Evolutionary conservation across 2,329 filamentous ascomycete species (phyloP).

Genomic region (Saccharata proteae): DNA sequence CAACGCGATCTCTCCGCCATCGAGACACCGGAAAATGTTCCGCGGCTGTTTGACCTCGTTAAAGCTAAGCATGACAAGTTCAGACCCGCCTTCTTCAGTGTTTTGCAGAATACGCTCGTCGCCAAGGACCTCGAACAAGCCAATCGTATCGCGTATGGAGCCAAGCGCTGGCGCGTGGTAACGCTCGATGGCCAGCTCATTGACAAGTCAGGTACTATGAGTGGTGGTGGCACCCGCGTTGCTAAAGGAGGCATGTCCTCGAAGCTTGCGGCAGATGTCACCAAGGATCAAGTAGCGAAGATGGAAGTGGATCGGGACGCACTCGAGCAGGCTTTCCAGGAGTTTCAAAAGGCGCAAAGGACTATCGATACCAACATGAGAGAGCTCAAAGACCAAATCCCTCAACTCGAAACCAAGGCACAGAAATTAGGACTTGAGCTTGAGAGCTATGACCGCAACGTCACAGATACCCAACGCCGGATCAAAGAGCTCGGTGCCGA

Average conservation of each 20-base stretch:
- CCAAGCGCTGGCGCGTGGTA: constrained; percentile 88
- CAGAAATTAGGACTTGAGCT: constrained; percentile 85
- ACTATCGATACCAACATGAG: constrained; percentile 64
- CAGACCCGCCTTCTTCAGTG: constrained; percentile 84
- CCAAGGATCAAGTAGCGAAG: constrained; percentile 77
- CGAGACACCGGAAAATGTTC: constrained; percentile 81
- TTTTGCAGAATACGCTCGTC: constrained; percentile 88
- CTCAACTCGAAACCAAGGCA: constrained; percentile 74
- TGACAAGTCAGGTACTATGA: constrained; percentile 98
- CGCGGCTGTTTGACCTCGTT: constrained; percentile 84
- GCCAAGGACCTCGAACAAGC: constrained; percentile 89
- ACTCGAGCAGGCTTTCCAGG: constrained; percentile 69
- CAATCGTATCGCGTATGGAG: constrained; percentile 91
- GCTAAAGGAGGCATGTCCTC: constrained; percentile 94
- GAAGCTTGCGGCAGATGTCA: constrained; percentile 76
- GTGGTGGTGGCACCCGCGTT: constrained; percentile 81
- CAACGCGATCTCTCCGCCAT: constrained; percentile 66
- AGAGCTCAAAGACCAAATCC: constrained; percentile 64
- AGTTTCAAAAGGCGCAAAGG: constrained; percentile 74
- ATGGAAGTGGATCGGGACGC: constrained; percentile 78
- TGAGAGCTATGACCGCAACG: constrained; percentile 70
- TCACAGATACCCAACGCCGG: constrained; percentile 71
- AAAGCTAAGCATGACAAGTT: constrained; percentile 81
- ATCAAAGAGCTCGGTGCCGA: constrained; percentile 75
- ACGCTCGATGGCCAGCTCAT: constrained; percentile 92